Evolutionary conservation across 163 green algal genomes (phyloP), one percentile per base, ranked within the genome.

Genomic region (Chlamydomonas reinhardtii): DNA sequence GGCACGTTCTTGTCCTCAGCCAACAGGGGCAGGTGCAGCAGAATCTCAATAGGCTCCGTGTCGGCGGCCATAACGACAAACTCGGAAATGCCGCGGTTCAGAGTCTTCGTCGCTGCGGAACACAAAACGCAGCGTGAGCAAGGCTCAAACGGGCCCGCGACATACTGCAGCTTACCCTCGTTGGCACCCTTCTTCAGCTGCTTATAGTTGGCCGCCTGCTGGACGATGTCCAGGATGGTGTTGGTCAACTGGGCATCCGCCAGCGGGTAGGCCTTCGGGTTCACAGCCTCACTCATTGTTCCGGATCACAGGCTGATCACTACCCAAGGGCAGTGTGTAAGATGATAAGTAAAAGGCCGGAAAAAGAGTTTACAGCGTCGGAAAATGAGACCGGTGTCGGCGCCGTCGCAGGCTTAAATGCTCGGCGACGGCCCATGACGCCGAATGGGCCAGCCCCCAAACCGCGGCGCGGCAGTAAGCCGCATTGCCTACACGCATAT

Each of bases 171-270:
- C 90, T 85, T 76, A 99, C 96, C 97, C 92, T 99, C 98, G 89
- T 99, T 99, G 48, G 98, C 98, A 29, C 98, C 98, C 92, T 99
- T 99, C 88, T 98, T 98, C 34, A 99, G 95, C 95, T 99, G 98
- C 93, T 99, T 99, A 93, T 99, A 99, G 93, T 99, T 99, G 68
- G 94, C 88, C 56, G 97, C 97, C 92, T 99, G 98, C 93, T 99
- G 97, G 35, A 99, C 97, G 84, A 99, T 98, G 91, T 99, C 98
- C 87, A 99, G 92, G 85, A 99, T 99, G 31, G 97, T 99, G 89
- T 98, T 98, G 31, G 97, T 97, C 54, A 99, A 94, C 94, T 98
- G 94, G 19, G 97, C 96, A 88, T 98, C 97, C 29, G 97, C 97
- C 86, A 99, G 93, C 32, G 97, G 97, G 92, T 99, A 99, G 39